Conservation (phyloP, 129 eudicot species). For the Chrysanthemum makinoi region DNA sequence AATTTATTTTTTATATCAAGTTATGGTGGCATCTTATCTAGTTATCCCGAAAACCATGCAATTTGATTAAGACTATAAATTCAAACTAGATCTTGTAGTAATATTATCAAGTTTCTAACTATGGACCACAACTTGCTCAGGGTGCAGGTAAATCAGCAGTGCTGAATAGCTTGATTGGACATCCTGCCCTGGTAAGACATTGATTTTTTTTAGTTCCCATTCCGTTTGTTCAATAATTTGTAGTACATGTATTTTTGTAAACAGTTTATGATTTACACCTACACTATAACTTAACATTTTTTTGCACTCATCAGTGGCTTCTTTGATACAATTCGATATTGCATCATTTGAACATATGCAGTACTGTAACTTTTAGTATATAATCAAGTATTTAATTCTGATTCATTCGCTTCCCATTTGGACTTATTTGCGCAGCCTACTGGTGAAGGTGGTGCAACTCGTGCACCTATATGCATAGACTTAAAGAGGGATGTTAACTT, state of each 20-base stretch:
- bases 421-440: slow-evolving; percentile 63
- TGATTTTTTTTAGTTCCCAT: background rate
- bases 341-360: too few relatives aligned
- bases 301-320: too few relatives aligned
- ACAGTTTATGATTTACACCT: background rate
- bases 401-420: too few relatives aligned
- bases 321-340: too few relatives aligned
- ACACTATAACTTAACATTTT: too few relatives aligned
- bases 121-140: slow-evolving; percentile 40
- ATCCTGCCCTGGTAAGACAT: slow-evolving; percentile 83
- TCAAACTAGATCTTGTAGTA: background rate
- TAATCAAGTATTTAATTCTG: background rate
- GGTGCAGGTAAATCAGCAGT: slow-evolving; percentile 99
- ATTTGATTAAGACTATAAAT: background rate
- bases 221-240: background rate
- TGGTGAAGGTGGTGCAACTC: slow-evolving; percentile 99
- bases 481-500: slow-evolving; percentile 72
- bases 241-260: background rate
- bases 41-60: too few relatives aligned
- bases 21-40: too few relatives aligned
- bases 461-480: slow-evolving; percentile 90
- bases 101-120: slow-evolving; percentile 19
- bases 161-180: slow-evolving; percentile 95
- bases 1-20: too few relatives aligned
- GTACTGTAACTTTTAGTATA: too few relatives aligned